A percentile compares a stretch with the other conserved stretches of the same genome.
Conservation (phyloP, 345 rosid species). For the Iberis pinnata region DNA sequence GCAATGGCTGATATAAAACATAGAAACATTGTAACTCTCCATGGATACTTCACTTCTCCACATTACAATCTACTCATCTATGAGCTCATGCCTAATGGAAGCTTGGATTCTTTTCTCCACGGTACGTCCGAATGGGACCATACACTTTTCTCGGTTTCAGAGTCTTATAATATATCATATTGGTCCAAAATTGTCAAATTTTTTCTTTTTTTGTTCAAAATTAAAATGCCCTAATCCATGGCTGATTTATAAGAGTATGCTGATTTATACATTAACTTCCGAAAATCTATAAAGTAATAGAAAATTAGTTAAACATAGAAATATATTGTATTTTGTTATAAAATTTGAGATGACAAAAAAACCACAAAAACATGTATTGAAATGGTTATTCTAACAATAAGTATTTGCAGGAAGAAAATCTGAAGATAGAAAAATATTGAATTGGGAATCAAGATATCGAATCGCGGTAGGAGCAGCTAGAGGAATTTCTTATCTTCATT, state of each 20-base stretch:
- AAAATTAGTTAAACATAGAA: no score
- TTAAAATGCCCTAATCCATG: no score
- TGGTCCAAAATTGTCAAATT: no score
- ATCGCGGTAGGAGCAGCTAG: conserved; percentile 81
- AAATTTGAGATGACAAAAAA: no score
- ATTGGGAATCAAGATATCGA: conserved; percentile 55
- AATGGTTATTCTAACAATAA: conserved; percentile 1
- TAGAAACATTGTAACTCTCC: conserved; percentile 71
- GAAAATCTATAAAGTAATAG: no score
- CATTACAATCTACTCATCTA: conserved; percentile 70
- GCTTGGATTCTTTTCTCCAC: conserved; percentile 51
- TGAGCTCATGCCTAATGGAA: conserved; percentile 86
- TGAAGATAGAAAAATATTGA: conserved; percentile 34
- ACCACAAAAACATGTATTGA: not conserved
- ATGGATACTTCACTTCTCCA: conserved; percentile 59
- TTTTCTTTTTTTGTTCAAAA: no score
- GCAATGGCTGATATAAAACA: conserved; percentile 92
- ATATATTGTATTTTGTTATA: no score
- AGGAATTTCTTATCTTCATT: conserved; percentile 83
- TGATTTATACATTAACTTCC: no score
- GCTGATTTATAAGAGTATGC: no score
- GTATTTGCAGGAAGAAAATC: conserved; percentile 44
- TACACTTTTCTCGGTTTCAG: no score
- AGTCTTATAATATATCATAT: no score
- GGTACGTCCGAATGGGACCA: no score